Evolutionary conservation across 2,329 filamentous ascomycete genomes (phyloP).

Genomic region (Ceratocystis destructans): DNA sequence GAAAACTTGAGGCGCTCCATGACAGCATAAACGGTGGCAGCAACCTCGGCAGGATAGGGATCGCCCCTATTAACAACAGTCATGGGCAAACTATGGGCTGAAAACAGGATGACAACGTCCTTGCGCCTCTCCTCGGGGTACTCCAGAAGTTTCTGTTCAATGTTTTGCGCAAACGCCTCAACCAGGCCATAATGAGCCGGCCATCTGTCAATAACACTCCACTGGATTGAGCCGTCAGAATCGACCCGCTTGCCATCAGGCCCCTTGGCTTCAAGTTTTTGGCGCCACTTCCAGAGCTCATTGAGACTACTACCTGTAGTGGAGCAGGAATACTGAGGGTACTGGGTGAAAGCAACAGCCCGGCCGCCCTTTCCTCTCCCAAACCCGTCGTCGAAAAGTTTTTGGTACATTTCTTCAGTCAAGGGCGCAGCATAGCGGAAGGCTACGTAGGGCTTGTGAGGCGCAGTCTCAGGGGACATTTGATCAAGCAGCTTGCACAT

Average conservation of each 20-base stretch:
- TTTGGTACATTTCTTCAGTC: slow-evolving; percentile 84
- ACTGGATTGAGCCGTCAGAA: slow-evolving; percentile 59
- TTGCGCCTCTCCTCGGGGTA: slow-evolving; percentile 72
- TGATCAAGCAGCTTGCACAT: slow-evolving; percentile 97
- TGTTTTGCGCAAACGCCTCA: slow-evolving; percentile 83
- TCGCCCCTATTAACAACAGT: slow-evolving; percentile 92
- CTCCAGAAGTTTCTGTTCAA: slow-evolving; percentile 67
- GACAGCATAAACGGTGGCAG: slow-evolving; percentile 90
- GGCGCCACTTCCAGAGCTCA: slow-evolving; percentile 94
- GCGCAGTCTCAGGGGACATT: slow-evolving; percentile 81
- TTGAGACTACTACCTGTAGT: slow-evolving; percentile 94
- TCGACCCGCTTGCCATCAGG: slow-evolving; percentile 26
- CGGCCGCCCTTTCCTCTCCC: slow-evolving; percentile 79
- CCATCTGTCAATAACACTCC: slow-evolving; percentile 98
- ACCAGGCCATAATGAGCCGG: slow-evolving; percentile 81
- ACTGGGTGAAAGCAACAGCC: slow-evolving; percentile 94
- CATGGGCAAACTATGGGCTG: slow-evolving; percentile 93
- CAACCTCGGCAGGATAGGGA: slow-evolving; percentile 88
- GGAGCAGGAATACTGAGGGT: slow-evolving; percentile 95
- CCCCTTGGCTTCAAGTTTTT: slow-evolving; percentile 65
- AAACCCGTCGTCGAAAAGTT: slow-evolving; percentile 76
- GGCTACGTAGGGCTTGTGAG: slow-evolving; percentile 93
- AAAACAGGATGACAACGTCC: slow-evolving; percentile 78
- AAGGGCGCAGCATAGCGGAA: slow-evolving; percentile 90
- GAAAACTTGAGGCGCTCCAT: slow-evolving; percentile 79